Conservation (phyloP, 2,329 filamentous ascomycete genomes). For the Daldinia sp. region DNA sequence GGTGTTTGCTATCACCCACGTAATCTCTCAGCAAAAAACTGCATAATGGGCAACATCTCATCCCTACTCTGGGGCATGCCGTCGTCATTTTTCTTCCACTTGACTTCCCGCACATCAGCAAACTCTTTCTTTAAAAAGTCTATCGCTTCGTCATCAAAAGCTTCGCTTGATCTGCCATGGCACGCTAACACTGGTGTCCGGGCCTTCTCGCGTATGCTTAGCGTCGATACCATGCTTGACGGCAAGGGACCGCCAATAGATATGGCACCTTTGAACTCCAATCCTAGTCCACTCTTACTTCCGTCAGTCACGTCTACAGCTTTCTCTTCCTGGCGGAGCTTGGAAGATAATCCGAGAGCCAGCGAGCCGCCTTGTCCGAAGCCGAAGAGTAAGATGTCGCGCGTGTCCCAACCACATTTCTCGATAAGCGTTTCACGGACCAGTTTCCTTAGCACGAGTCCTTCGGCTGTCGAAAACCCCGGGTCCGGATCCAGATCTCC, state of each 20-base stretch:
- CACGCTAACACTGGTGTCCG: conserved; percentile 71
- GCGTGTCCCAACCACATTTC: conserved; percentile 65
- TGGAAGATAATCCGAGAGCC: conserved; percentile 63
- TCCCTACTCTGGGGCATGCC: conserved; percentile 84
- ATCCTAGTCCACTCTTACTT: conserved; percentile 9
- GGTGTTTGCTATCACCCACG: conserved; percentile 36
- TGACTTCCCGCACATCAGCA: conserved; percentile 69
- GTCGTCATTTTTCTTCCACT: conserved; percentile 76
- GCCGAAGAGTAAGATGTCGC: conserved; percentile 70
- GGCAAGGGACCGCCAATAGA: conserved; percentile 70
- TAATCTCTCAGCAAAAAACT: conserved; percentile 76
- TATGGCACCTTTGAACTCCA: conserved; percentile 63
- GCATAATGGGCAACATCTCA: conserved; percentile 91
- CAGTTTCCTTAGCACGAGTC: conserved; percentile 58
- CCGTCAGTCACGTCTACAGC: conserved; percentile 47
- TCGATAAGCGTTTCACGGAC: conserved; percentile 60
- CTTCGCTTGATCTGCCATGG: conserved; percentile 58
- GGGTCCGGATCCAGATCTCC: conserved; percentile 68
- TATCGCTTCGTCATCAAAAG: conserved; percentile 66
- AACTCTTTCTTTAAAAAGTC: conserved; percentile 73
- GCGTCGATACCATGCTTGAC: conserved; percentile 56
- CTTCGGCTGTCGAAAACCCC: conserved; percentile 61
- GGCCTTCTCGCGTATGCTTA: conserved; percentile 60
- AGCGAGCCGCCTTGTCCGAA: conserved; percentile 73
- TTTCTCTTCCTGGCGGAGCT: conserved; percentile 49